These are phyloP conservation scores for Dothideomycetes sp. DNA, from an alignment of 2,329 filamentous ascomycete genomes.

Conservation along the genomic window DNA sequence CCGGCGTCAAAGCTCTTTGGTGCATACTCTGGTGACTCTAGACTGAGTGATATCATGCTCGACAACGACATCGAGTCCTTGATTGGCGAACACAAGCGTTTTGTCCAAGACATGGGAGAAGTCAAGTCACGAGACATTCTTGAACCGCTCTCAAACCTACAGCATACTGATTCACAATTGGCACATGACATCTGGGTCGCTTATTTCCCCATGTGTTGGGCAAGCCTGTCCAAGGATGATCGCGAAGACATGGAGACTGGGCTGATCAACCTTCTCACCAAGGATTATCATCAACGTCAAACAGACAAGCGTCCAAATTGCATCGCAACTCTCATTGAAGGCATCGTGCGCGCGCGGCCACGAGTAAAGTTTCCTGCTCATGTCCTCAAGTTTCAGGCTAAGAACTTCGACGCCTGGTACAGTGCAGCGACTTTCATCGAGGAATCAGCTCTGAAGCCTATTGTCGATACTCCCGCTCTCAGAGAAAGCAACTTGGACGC, in stretches of 20 bases:
- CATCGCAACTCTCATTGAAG: constrained; percentile 82
- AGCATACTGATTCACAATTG: constrained; percentile 74
- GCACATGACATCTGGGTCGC: constrained; percentile 85
- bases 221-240: constrained; percentile 75
- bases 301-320: constrained; percentile 94
- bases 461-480: constrained; percentile 72
- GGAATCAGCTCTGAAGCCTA: constrained; percentile 72
- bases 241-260: constrained; percentile 82
- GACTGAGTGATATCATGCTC: constrained; percentile 54
- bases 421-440: constrained; percentile 86
- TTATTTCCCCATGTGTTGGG: constrained; percentile 90
- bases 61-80: constrained; percentile 77
- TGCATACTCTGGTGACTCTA: constrained; percentile 59
- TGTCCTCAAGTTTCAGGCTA: constrained; percentile 87
- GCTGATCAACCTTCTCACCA: constrained; percentile 80
- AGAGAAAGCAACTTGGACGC: constrained; percentile 94
- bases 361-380: constrained; percentile 90
- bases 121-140: constrained; percentile 81
- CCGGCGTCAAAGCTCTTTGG: constrained; percentile 63
- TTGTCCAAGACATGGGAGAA: constrained; percentile 71
- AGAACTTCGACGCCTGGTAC: constrained; percentile 95
- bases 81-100: constrained; percentile 68
- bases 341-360: constrained; percentile 71
- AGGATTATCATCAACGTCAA: constrained; percentile 90
- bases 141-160: constrained; percentile 81